Conservation (phyloP, 352 stramenopile species). For the Thraustochytrium sp. region DNA sequence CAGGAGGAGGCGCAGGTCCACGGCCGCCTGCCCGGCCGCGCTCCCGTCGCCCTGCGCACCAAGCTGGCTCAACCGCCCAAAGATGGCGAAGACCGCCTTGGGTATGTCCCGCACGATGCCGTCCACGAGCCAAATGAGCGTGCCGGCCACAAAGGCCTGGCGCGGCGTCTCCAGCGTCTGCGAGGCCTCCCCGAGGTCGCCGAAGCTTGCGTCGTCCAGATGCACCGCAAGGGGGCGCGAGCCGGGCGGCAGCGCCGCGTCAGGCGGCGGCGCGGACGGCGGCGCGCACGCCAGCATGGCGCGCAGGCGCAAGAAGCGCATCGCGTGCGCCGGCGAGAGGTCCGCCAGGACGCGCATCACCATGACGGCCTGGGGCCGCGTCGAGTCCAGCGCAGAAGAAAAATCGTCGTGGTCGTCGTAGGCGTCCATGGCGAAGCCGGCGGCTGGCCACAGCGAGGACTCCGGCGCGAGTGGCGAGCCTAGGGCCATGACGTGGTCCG, state of each 20-base stretch:
- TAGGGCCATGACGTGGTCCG: neutral
- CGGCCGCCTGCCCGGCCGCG: neutral
- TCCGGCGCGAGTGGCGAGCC: neutral
- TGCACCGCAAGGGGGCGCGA: neutral
- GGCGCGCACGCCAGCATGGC: neutral
- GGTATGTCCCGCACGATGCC: neutral
- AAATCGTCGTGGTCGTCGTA: constrained; percentile 25
- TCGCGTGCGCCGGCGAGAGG: neutral
- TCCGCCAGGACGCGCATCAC: neutral
- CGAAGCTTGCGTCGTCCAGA: neutral
- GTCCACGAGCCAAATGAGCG: neutral
- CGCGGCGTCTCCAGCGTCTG: neutral
- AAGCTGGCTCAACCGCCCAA: neutral
- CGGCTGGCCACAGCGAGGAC: neutral
- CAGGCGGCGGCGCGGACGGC: neutral
- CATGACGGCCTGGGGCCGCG: neutral
- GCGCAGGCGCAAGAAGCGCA: neutral
- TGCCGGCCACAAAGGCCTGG: neutral
- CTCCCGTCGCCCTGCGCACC: neutral
- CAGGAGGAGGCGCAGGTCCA: neutral
- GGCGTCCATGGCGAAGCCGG: neutral
- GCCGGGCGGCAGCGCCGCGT: neutral
- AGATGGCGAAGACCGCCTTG: neutral
- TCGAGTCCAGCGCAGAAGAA: neutral
- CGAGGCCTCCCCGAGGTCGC: neutral